Base-by-base conservation (phyloP, 805 yeast genomes). In the Yarrowia deformans region DNA sequence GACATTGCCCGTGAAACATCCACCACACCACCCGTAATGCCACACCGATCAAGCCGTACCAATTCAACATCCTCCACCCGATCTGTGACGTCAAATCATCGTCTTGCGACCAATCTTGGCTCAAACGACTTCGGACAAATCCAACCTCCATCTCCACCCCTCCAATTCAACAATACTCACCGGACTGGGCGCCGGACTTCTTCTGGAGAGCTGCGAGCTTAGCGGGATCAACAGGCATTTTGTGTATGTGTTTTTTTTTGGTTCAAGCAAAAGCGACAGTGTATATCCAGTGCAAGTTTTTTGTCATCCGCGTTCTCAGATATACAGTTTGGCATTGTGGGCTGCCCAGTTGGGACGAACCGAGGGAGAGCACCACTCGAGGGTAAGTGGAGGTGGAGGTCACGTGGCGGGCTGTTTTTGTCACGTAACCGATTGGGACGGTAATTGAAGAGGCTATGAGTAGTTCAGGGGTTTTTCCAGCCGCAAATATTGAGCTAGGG, bases 181-280 rank as follows among this genome's bases (percentile, higher is more conserved):
- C 69, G 52, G 60, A 40, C 69, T 43, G 52, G 61, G 49, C 52
- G 82, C 82, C 29, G 80, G 80, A 7, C 80, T 78, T 34, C 88
- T 73, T 13, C 77, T 72, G 71, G 86, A 85, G 37, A 92, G 85
- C 0, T 88, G 69, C 69, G 61, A 66, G 69, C 69, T 66, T 66
- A 43, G 49, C 61, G 50, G 60, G 69, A 69, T 69, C 69, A 52
- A 68, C 55, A 43, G 69, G 70, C 69, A 50, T 69, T 50, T 43
- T 69, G 55, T 60, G 42, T 60, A 32, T 56, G 50, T 23, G 29
- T 23, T 23, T 32, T 43, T 32, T 45, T 56, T 60, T 34, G 52
- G 52, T 58, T 60, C 66, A 34, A 42, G 50, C 52, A 60, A 60
- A 45, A 34, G 42, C 46, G 37, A 40, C 48, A 23, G 48, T 23